These are phyloP conservation scores for Monosporascus sp. DNA, from an alignment of 2,329 filamentous ascomycete species.

Conservation along the genomic window DNA sequence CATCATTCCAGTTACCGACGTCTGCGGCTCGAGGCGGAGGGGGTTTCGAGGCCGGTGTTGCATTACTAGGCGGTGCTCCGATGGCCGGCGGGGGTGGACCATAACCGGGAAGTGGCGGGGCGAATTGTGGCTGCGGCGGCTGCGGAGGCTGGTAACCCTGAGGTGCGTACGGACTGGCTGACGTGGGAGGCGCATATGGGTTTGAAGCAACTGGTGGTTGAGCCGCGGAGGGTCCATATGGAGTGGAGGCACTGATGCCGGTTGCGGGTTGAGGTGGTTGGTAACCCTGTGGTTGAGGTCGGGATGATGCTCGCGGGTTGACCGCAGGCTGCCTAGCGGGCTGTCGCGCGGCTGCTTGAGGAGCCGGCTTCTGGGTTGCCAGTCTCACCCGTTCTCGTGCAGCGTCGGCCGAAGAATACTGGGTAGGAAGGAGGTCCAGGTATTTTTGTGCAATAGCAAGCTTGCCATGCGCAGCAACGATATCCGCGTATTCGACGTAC, in stretches of 20 bases:
- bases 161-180: slow-evolving; percentile 30
- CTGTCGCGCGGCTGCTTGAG: slow-evolving; percentile 23
- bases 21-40: slow-evolving; percentile 67
- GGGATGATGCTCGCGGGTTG: slow-evolving; percentile 24
- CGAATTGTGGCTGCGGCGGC: slow-evolving; percentile 20
- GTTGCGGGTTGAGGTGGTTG: slow-evolving; percentile 39
- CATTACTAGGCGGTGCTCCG: slow-evolving; percentile 57
- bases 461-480: slow-evolving; percentile 85
- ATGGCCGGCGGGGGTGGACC: slow-evolving; percentile 34
- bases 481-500: slow-evolving; percentile 95
- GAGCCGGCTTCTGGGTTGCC: slow-evolving; percentile 61
- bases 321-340: slow-evolving; percentile 23
- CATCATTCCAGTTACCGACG: slow-evolving; percentile 88
- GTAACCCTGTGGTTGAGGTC: slow-evolving; percentile 39
- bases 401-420: slow-evolving; percentile 82
- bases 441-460: slow-evolving; percentile 85
- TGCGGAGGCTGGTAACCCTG: slow-evolving; percentile 54
- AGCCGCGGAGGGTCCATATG: slow-evolving; percentile 28
- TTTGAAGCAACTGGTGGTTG: slow-evolving; percentile 29
- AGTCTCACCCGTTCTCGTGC: slow-evolving; percentile 80
- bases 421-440: slow-evolving; percentile 74
- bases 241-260: slow-evolving; percentile 21
- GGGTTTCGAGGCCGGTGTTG: slow-evolving; percentile 60
- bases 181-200: slow-evolving; percentile 43
- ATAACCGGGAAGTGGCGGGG: slow-evolving; percentile 17